Evolutionary conservation across 2,329 filamentous ascomycete genomes (phyloP), one percentile per base, ranked within the genome.

Genomic region (Trichoderma oligosporum): DNA sequence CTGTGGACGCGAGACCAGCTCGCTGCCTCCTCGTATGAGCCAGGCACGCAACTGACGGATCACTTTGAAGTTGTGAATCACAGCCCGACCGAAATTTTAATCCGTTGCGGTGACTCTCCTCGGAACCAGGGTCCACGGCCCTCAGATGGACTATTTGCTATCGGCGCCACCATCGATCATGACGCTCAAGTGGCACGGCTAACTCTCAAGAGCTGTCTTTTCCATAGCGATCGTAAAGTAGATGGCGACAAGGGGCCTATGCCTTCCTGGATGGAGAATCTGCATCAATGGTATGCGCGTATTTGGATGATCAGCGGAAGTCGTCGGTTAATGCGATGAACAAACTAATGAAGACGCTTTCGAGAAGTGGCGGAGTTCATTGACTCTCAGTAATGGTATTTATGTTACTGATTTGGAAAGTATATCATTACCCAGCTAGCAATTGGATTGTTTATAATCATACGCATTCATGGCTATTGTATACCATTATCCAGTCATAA

Each of bases 1-100:
- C 78, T 89, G 1, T 89, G 86, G 84, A 77, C 78, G 2, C 73
- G 68, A 3, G 70, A 77, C 9, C 76, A 85, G 51, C 78, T 89
- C 1, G 68, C 76, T 5, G 63, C 71, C n/a, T 82, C 76, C 57
- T 76, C 63, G 8, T 89, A 89, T 66, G 79, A 84, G 18, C 75
- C 79, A 36, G 86, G 86, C 31, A 87, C 86, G 1, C 67, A 76
- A 38, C 80, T 89, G 57, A 87, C 83, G 3, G 85, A 89, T 67
- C 86, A 89, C 69, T 89, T 89, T 66, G 84, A 89, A 68, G 85
- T 89, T 0, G 73, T 89, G 1, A 81, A 84, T 53, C 86, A 86
- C 71, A 84, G 81, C 0, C 73, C 80, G 0, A 77, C 76, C 6
- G 74, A 78, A 9, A 85, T 89, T 59, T 77, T 83, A 1, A 77